Base-by-base conservation (phyloP, 192 early-diverging fungal genomes). In the Chytriomyces hyalinus region DNA sequence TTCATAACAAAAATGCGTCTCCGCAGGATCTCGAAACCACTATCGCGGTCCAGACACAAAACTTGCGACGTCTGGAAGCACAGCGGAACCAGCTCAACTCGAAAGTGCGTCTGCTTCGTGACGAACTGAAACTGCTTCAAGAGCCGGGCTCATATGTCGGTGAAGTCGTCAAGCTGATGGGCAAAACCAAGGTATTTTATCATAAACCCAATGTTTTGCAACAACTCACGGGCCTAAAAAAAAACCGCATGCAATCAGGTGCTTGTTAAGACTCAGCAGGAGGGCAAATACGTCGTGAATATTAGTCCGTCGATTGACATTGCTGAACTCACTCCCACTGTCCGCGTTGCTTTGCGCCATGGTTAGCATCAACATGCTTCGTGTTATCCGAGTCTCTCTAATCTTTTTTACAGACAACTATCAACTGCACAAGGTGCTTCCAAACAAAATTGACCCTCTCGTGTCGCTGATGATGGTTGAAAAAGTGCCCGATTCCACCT, bases 391-490 rank as follows among this genome's bases (percentile, higher is more conserved):
- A n/a, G 53, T 57, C 20, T 4, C 20, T 57, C 15, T n/a, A 65
- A 65, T 13, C 11, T 1, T 71, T 81, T 66, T 49, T 26, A 8
- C 49, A 71, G 97, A 99, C 81, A 92, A 94, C 28, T 96, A 96
- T 79, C 91, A 93, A 82, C 90, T 99, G 61, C 91, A 96, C 87
- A 96, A 96, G 86, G 91, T 99, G 28, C 80, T 99, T 57, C 96
- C 97, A 53, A 98, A 97, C 86, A 96, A 98, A 79, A 92, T 99
- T 65, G 98, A 99, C 81, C 98, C 98, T n/a, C 89, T 99, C 51
- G 98, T 99, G 22, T 94, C 92, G n/a, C 89, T 99, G 65, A 99
- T 99, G 98, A 99, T 98, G 98, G 96, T 99, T 13, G 98, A 99
- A 81, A 99, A 99, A 85, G 98, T 98, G 17, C 98, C 98, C 43